phyloP scores from a whole-genome alignment of 768 basidiomycete genomes.

The Trametes villosa region DNA sequence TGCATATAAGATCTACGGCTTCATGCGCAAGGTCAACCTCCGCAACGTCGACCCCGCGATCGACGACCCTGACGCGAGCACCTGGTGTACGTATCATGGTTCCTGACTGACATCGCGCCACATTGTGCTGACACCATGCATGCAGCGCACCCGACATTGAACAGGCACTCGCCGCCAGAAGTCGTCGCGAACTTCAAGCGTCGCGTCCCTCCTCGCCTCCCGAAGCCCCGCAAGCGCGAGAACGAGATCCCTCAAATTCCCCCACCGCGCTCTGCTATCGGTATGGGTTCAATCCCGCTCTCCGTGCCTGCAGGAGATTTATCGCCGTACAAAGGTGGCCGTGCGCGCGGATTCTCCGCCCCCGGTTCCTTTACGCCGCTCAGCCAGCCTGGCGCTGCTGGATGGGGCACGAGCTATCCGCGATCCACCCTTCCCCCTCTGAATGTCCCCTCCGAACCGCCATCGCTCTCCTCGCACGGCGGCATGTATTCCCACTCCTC shows the following conservation, averaged over 20 bases:
- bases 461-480: slow-evolving; percentile 59
- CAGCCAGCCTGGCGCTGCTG: slow-evolving; percentile 56
- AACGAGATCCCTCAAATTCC: slow-evolving; percentile 68
- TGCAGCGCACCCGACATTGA: slow-evolving; percentile 88
- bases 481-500: slow-evolving; percentile 64
- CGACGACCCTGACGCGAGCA: slow-evolving; percentile 94
- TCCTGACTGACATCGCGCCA: slow-evolving; percentile 11
- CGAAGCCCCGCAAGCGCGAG: slow-evolving; percentile 85
- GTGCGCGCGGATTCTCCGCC: slow-evolving; percentile 74
- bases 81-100: slow-evolving; percentile 80
- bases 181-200: slow-evolving; percentile 95
- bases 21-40: slow-evolving; percentile 97
- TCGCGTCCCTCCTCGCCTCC: slow-evolving; percentile 90
- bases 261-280: slow-evolving; percentile 76
- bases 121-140: slow-evolving; percentile 1
- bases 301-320: slow-evolving; percentile 57
- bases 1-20: slow-evolving; percentile 84
- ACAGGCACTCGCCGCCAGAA: slow-evolving; percentile 86
- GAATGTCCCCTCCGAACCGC: slow-evolving; percentile 79
- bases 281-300: slow-evolving; percentile 69
- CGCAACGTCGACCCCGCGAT: slow-evolving; percentile 95
- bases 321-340: slow-evolving; percentile 59
- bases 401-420: slow-evolving; percentile 61
- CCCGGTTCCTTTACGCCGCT: slow-evolving; percentile 81
- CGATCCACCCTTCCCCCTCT: slow-evolving; percentile 74